These are phyloP conservation scores for Exophiala phaeomuriformis DNA, from an alignment of 2,329 filamentous ascomycete species.

Conservation along the genomic window DNA sequence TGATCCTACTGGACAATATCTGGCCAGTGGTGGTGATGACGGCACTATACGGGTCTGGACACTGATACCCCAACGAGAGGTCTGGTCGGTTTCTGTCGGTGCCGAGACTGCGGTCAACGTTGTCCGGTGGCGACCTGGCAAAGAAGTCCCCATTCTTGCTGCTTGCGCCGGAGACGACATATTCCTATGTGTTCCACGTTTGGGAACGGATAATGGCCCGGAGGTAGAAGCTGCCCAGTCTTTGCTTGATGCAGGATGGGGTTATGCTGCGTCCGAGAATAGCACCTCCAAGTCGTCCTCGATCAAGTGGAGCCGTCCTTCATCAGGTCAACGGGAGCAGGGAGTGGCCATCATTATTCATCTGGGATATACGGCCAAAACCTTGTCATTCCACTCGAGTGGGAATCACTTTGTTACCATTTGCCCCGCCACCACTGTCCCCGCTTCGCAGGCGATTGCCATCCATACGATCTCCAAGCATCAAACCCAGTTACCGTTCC, in stretches of 20 bases:
- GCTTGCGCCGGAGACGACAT: slow-evolving; percentile 78
- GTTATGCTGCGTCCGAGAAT: slow-evolving; percentile 58
- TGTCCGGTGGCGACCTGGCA: slow-evolving; percentile 81
- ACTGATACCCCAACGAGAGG: slow-evolving; percentile 72
- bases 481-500: slow-evolving; percentile 89
- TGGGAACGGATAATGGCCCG: slow-evolving; percentile 28
- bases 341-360: slow-evolving; percentile 72
- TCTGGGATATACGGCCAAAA: slow-evolving; percentile 73
- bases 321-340: slow-evolving; percentile 62
- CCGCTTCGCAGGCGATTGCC: slow-evolving; percentile 59
- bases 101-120: slow-evolving; percentile 68
- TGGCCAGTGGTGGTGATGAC: slow-evolving; percentile 91
- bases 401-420: slow-evolving; percentile 93
- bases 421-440: slow-evolving; percentile 56
- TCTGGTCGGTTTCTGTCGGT: slow-evolving; percentile 75
- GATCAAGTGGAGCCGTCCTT: slow-evolving; percentile 77
- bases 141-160: slow-evolving; percentile 71
- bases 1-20: slow-evolving; percentile 74
- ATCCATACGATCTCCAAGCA: slow-evolving; percentile 96
- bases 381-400: slow-evolving; percentile 84
- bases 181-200: slow-evolving; percentile 71
- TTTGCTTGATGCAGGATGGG: slow-evolving; percentile 81
- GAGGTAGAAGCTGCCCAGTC: slow-evolving; percentile 62
- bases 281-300: slow-evolving; percentile 51
- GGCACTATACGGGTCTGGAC: slow-evolving; percentile 89